Base-by-base conservation (phyloP, 257 asterid species). In the Forsythia viridissima region DNA sequence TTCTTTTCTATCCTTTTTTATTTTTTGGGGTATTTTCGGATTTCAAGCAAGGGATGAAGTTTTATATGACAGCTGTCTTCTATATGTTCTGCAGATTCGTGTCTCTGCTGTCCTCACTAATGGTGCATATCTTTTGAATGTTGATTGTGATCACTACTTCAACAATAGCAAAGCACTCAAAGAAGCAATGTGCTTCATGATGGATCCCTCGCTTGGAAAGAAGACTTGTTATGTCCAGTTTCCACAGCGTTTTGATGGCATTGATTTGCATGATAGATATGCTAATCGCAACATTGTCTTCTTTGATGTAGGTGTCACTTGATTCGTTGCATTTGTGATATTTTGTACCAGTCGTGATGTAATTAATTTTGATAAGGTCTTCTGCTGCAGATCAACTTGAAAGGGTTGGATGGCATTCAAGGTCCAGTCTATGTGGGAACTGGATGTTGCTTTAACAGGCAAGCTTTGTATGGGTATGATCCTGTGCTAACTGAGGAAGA, bases 201-300 rank as follows among this genome's bases (percentile, higher is more conserved):
- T 85, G 89, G 89, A 85, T 83, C 87, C 89, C 55, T 82, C 55
- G 70, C 77, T 74, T 75, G 85, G 85, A 77, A 83, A 78, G 89
- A 85, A 85, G 73, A 61, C 79, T 30, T 85, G 89, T 70, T 85
- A 83, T 72, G 89, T 85, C 55, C 87, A 85, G 82, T 85, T 85
- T 72, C 89, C 89, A 1, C 89, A 85, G 77, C 91, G 94, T 71
- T 91, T 91, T 70, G 94, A 91, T 77, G 96, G 96, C 90, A 91
- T 91, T 79, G 96, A 91, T 75, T 79, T 77, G 85, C 96, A 91
- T 37, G 96, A 89, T 82, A 80, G 96, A 91, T 91, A 91, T 63
- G 94, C 94, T 71, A 91, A 91, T 75, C 85, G 96, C 59, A 91
- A 91, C 76, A 84, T 86, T 68, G 88, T 86, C 68, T 86, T 86